Percentiles rank a stretch among this genome's conserved stretches.
Conservation (phyloP, 2,329 filamentous ascomycete genomes). For the Stagonosporopsis rhizophila region DNA sequence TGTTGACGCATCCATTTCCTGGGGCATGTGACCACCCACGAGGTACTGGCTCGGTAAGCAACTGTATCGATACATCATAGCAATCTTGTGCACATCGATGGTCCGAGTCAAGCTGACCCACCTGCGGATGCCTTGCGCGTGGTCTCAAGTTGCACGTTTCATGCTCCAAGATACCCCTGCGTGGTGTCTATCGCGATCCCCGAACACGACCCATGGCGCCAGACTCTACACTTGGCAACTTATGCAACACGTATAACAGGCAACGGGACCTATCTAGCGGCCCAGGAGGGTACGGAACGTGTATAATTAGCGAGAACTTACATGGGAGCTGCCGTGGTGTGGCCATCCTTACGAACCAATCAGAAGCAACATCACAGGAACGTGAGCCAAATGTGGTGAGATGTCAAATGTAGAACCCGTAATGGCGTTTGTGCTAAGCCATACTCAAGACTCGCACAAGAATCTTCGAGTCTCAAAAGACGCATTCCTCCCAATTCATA, state of each 20-base stretch:
- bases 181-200: constrained; percentile 1
- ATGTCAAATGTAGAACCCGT: constrained; percentile 19
- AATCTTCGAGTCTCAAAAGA: constrained; percentile 13
- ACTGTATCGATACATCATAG: neutral
- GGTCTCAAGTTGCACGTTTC: neutral
- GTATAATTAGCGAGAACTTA: constrained; percentile 11
- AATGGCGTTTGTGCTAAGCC: constrained; percentile 26
- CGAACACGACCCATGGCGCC: constrained; percentile 25
- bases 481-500: constrained; percentile 21
- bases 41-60: neutral
- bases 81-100: neutral
- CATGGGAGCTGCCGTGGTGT: constrained; percentile 22
- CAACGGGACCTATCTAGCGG: constrained; percentile 3
- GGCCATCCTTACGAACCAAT: constrained; percentile 21
- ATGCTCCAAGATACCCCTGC: neutral
- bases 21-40: neutral
- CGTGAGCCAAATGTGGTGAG: constrained; percentile 28
- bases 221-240: constrained; percentile 5
- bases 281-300: constrained; percentile 18
- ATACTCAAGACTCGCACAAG: constrained; percentile 16
- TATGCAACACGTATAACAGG: constrained; percentile 1
- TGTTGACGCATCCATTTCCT: neutral
- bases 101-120: neutral
- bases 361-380: constrained; percentile 23
- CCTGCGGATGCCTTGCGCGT: neutral